Base-by-base conservation (phyloP, 495 filamentous ascomycete species). In the Penicillium canescens region DNA sequence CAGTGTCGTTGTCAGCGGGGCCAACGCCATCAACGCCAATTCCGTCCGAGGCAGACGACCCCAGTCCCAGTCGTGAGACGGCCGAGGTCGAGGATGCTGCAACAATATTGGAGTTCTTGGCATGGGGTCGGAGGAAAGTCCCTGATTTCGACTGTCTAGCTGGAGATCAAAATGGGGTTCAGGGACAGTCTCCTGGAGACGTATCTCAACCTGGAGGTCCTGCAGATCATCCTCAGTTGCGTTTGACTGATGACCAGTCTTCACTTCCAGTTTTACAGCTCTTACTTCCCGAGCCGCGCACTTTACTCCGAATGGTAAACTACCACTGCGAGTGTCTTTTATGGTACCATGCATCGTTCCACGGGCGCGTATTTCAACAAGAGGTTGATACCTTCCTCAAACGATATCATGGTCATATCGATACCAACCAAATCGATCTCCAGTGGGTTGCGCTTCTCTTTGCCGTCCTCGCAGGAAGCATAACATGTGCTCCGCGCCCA, bases 401-500 rank as follows among this genome's bases (percentile, higher is more conserved):
- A 5, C 39, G 60, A 13, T 47, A 51, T 10, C 31, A 65, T 9
- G 66, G 69, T 7, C 43, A 52, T 0, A 43, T 76, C 9, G 52
- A 61, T 4, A 41, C 46, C 3, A 34, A 52, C 6, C 50, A 58
- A 7, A 48, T 63, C 42, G 60, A 68, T 48, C 56, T 70, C 42
- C 70, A 72, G 56, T 78, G 73, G 75, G 59, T 66, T 0, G 64
- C 70, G 3, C 59, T 78, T 7, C 55, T 78, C 0, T 76, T 78
- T 49, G 55, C 75, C 0, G 59, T 78, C 12, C 60, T 78, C 3
- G 65, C 66, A 5, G 73, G 68, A 5, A 62, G 60, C 14, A 68
- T 76, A 9, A 67, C 70, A 10, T 70, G 65, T 47, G 70, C 69
- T 2, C 71, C 72, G 1, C 56, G 62, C 6, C 7, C 34, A 1